Base-by-base conservation (phyloP, 495 filamentous ascomycete species). In the Trichodelitschia bisporula region DNA sequence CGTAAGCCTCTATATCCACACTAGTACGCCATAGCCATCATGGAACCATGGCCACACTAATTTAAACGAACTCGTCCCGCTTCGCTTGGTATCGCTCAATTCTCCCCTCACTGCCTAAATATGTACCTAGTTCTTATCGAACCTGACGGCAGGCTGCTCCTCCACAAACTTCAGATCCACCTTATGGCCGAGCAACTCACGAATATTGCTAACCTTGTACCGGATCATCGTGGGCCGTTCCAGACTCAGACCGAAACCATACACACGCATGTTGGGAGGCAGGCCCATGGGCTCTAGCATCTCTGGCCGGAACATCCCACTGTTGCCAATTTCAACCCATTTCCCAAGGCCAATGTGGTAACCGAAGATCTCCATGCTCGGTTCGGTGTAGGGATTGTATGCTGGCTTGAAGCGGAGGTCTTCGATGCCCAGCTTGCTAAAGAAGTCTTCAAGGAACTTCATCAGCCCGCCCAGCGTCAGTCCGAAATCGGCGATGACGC, bases 321-420 rank as follows among this genome's bases (percentile, higher is more conserved):
- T 80, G 53, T 97, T 97, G 19, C 86, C 86, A 50, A 97, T 97
- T 54, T 97, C 82, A 13, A 92, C 75, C 61, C 79, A 76, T 56
- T 89, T 90, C 35, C 65, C 66, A 24, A 97, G 61, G 5, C 86
- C 86, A 35, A 72, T 67, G 54, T 93, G 83, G 53, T 72, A 89
- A 11, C 75, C 76, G 55, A 90, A 93, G 39, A 93, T 86, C 51
- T 93, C 83, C 77, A 93, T 82, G 47, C 67, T 75, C 6, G 86
- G 86, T 51, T 97, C 86, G n/a, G 86, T 95, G 58, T 97, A 89
- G 0, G 79, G 77, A 51, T 93, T 89, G 51, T 97, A 95, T n/a
- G 83, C 83, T 1, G 83, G 83, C 59, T 93, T 93, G 69, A 89
- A 93, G 36, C 74, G 68, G 36, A 93, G 57, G 36, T 75, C 61